Base-by-base conservation (phyloP, 1,139 yeast genomes). In the Yamadazyma diddensiae region DNA sequence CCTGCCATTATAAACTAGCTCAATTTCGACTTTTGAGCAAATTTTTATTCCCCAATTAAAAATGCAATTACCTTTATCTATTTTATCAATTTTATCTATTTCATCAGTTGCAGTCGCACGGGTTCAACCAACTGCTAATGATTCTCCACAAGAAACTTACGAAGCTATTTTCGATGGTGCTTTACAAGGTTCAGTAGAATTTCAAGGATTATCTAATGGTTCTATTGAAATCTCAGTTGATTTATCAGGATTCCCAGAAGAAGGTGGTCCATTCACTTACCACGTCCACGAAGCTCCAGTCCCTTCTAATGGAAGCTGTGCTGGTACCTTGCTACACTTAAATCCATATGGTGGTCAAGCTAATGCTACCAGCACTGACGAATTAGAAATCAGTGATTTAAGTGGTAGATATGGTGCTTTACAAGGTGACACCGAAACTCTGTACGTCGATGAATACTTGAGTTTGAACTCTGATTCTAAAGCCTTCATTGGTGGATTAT, bases 241-340 rank as follows among this genome's bases (percentile, higher is more conserved):
- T 32, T 39, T 66, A 21, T 28, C 42, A 5, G 59, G 55, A 18
- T 60, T 67, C 45, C 73, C 73, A 12, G 22, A 45, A 4, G 24
- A 43, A 5, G 68, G 68, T 19, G 71, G 71, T 20, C 70, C 71
- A 26, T 67, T 65, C 55, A 47, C 57, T 33, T 67, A 66, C 55
- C 73, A 66, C 42, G 54, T 68, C 29, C 73, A 68, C 46, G 54
- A 53, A 35, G 38, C 38, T 11, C 61, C 65, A 11, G 70, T 67
- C 23, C 72, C 71, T 6, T 30, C 56, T 6, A 49, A 59, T 36
- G 72, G 71, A 15, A 57, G 59, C 47, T 68, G 74, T 51, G 52
- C 58, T 21, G 70, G 59, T 24, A 63, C 73, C 17, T 36, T 37
- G 28, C 56, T 40, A 15, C 71, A 65, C 48, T 62, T 67, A 43